Evolutionary conservation across 345 rosid genomes (phyloP), one percentile per base, ranked within the genome.

Genomic region (Balakata baccata): DNA sequence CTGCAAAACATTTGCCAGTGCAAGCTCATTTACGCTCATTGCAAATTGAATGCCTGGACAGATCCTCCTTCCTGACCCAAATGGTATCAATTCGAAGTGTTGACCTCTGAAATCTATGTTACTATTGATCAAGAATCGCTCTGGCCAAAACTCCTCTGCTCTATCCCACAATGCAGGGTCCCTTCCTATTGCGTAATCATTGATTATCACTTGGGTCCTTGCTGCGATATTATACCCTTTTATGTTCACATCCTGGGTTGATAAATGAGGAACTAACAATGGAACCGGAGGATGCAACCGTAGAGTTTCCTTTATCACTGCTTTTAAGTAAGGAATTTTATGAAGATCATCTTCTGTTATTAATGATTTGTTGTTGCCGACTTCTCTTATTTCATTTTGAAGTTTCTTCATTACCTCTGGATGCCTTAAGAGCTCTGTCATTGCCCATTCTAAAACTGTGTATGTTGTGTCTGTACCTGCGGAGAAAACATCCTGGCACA

Each of bases 211-310:
- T 57, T 4, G 45, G 9, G 88, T 85, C 60, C 81, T 65, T 1
- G 81, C 82, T 1, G 62, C 25, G 14, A 85, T 63, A 64, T 81
- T 75, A 39, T 72, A 83, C 25, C 81, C 81, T 2, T 66, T 53
- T 7, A 83, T 18, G 17, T 67, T 77, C 66, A 83, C 74, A 11
- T 79, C 81, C 18, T 39, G 57, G 50, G 77, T 68, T 11, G 85
- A 41, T 29, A 49, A 17, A 29, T 82, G 70, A 0, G 84, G 83
- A 41, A 83, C 29, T 1, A 85, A 69, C 45, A 83, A 38, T 0
- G 88, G 88, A 39, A 79, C 5, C 1, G 88, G 86, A 12, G 88
- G 86, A 71, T 83, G 66, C 22, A 82, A 46, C 1, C 86, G 78
- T 14, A 80, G 86, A 62, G 81, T 71, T 37, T 85, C 86, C 29